Evolutionary conservation across 441 rosid species (phyloP), one percentile per base, ranked within the genome.

Genomic region (Euphorbia celastroides): DNA sequence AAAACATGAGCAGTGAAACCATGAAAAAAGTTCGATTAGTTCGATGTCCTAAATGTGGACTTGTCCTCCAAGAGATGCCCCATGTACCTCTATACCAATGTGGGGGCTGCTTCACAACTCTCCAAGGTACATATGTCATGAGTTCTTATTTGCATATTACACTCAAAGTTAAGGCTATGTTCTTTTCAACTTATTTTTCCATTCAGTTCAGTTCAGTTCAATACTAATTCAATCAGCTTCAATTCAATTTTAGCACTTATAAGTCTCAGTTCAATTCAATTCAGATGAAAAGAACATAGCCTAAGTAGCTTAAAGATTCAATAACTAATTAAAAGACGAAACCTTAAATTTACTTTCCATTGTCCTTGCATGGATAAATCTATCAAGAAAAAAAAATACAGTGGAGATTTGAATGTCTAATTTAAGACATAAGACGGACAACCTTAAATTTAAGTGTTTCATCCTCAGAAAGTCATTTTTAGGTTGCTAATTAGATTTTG

Each of bases 31-130:
- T 86, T 75, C 84, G 96, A 65, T 34, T 89, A 1, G 98, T 94
- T 61, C 81, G 74, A 71, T 92, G 99, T 63, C 98, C 99, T n/a
- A 87, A 76, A 66, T 94, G 99, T 72, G 46, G 66, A 5, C 44
- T 69, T 69, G 67, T 92, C 78, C 96, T 94, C 62, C 83, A 77
- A 1, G 99, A 92, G 81, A 72, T 78, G 8, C 78, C 83, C 23
- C 74, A 87, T 71, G 70, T 86, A 80, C 83, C 81, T 28, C 80
- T 94, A 27, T 92, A 89, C 67, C 67, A 66, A 65, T 94, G 99
- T 62, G 99, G 97, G 59, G 83, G 84, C 66, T 94, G 99, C 64
- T 78, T 69, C 30, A 63, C 84, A 0, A 66, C 70, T 76, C 96
- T 94, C 64, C 85, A 74, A 82, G 99, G 99, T 93, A 78, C 59